Evolutionary conservation across 345 rosid genomes (phyloP).

Genomic region (Rhizophora apiculata): DNA sequence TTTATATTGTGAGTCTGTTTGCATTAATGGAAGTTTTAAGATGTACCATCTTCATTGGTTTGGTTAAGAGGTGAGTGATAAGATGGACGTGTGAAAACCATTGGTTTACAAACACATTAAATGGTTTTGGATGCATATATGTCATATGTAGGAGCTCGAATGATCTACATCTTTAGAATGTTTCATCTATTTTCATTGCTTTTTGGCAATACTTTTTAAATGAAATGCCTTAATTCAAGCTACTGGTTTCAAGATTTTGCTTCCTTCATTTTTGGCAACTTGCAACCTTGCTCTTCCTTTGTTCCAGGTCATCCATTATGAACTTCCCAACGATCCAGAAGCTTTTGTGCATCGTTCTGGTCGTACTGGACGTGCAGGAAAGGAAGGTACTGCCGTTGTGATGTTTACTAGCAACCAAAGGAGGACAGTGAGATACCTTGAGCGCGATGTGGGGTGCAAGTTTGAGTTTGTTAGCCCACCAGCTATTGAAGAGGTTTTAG

Average conservation of each 20-base stretch:
- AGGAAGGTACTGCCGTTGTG: slow-evolving; percentile 88
- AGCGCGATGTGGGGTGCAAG: slow-evolving; percentile 87
- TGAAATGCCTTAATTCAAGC: no score
- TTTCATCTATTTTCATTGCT: no score
- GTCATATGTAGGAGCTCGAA: no score
- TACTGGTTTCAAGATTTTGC: no score
- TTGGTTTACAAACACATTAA: no score
- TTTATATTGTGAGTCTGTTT: no score
- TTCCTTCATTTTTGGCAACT: slow-evolving; percentile 1
- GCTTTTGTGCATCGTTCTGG: slow-evolving; percentile 99
- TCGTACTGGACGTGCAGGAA: slow-evolving; percentile 98
- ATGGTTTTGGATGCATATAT: no score
- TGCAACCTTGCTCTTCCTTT: slow-evolving; percentile 13
- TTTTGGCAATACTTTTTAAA: no score
- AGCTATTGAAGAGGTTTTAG: slow-evolving; percentile 63
- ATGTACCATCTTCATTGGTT: background rate
- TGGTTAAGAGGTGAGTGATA: background rate
- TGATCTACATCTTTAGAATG: no score
- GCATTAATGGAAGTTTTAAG: no score
- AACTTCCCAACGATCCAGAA: slow-evolving; percentile 96
- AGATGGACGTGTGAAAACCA: no score
- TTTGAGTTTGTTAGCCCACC: slow-evolving; percentile 91
- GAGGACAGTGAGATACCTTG: slow-evolving; percentile 82
- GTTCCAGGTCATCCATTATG: slow-evolving; percentile 84
- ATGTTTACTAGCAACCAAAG: slow-evolving; percentile 81